phyloP scores from a whole-genome alignment of 2,329 filamentous ascomycete genomes.

The Diaporthe vaccinii region DNA sequence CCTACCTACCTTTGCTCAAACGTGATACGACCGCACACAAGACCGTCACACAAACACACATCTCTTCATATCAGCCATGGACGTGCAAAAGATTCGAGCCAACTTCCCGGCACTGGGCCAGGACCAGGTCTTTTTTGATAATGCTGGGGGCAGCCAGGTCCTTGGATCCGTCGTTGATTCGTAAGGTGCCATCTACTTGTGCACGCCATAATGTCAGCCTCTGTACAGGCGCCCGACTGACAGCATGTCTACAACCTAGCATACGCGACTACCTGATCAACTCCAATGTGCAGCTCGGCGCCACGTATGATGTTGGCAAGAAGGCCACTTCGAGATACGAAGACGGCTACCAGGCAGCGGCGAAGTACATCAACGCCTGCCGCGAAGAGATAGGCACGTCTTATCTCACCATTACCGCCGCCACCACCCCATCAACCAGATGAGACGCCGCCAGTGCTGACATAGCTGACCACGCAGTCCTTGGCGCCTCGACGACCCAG shows the following conservation, averaged over 20 bases:
- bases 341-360: constrained; percentile 73
- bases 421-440: background rate
- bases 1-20: background rate
- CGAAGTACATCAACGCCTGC: constrained; percentile 78
- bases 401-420: background rate
- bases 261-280: constrained; percentile 75
- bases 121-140: constrained; percentile 80
- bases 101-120: constrained; percentile 78
- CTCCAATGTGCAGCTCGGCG: constrained; percentile 83
- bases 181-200: constrained; percentile 58
- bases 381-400: constrained; percentile 73
- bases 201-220: background rate
- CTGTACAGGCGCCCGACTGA: background rate
- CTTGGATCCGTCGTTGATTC: constrained; percentile 76
- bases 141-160: constrained; percentile 82
- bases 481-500: constrained; percentile 82
- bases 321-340: constrained; percentile 71
- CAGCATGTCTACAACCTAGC: constrained; percentile 52
- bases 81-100: constrained; percentile 68
- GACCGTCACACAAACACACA: background rate
- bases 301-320: constrained; percentile 73
- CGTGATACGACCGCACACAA: background rate
- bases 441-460: constrained; percentile 1
- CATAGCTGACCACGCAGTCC: constrained; percentile 57
- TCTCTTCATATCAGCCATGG: constrained; percentile 50